Percentiles rank a stretch among this genome's conserved stretches.
These are phyloP conservation scores for Sanghuangporus baumii DNA, from an alignment of 1,284 basidiomycete species.

Conservation along the genomic window DNA sequence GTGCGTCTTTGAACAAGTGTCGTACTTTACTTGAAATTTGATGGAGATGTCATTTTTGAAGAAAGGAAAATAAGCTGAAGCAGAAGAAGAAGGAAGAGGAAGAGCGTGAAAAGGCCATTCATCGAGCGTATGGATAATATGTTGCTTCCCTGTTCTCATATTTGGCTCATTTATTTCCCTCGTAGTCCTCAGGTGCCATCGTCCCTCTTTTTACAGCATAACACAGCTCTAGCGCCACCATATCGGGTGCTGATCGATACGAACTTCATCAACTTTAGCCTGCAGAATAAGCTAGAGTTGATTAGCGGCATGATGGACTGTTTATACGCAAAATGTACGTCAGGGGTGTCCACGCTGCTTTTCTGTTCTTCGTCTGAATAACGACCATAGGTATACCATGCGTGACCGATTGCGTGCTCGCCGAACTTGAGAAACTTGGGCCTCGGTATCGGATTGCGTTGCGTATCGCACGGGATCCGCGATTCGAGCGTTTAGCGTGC, in stretches of 20 bases:
- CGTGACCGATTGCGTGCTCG: slow-evolving; percentile 97
- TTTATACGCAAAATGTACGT: slow-evolving; percentile 95
- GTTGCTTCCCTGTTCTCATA: slow-evolving; percentile 14
- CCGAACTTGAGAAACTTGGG: slow-evolving; percentile 96
- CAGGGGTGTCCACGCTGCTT: neutral
- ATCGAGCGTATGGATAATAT: slow-evolving; percentile 54
- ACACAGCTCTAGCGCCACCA: slow-evolving; percentile 92
- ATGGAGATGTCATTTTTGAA: slow-evolving; percentile 25
- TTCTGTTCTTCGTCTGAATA: neutral
- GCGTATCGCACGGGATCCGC: slow-evolving; percentile 91
- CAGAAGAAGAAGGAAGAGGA: slow-evolving; percentile 74
- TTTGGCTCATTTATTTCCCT: slow-evolving; percentile 4
- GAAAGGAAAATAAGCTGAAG: slow-evolving; percentile 78
- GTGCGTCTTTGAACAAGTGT: slow-evolving; percentile 45
- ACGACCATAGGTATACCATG: slow-evolving; percentile 76
- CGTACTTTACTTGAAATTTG: slow-evolving; percentile 9
- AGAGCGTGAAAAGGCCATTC: slow-evolving; percentile 65
- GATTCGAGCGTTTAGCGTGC: slow-evolving; percentile 92
- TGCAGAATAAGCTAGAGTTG: slow-evolving; percentile 98
- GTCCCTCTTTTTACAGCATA: slow-evolving; percentile 93
- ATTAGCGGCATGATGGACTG: slow-evolving; percentile 99
- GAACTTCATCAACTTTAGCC: slow-evolving; percentile 98
- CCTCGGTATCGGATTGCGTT: slow-evolving; percentile 94
- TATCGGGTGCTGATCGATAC: slow-evolving; percentile 98
- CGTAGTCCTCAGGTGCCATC: slow-evolving; percentile 76